A percentile compares a stretch with the other conserved stretches of the same genome.
Evolutionary conservation across 2,329 filamentous ascomycete species (phyloP).

Genomic region (Colletotrichum tofieldiae): DNA sequence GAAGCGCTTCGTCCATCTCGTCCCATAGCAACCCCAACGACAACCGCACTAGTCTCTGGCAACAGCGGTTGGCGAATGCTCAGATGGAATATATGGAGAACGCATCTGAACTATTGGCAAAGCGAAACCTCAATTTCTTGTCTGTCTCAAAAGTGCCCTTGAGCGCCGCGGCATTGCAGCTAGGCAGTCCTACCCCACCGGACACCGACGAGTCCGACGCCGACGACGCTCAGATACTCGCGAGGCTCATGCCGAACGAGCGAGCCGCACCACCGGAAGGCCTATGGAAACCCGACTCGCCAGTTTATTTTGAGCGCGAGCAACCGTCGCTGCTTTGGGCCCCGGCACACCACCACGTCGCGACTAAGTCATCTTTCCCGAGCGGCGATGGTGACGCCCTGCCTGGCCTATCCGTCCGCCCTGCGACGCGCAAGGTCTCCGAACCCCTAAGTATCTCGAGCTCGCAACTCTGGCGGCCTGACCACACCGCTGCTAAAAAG

Average conservation of each 20-base stretch:
- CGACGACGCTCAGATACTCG: conserved; percentile 47
- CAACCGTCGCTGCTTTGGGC: conserved; percentile 20
- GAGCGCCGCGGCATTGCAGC: conserved; percentile 48
- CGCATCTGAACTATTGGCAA: conserved; percentile 55
- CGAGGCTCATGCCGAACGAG: conserved; percentile 40
- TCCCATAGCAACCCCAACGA: conserved; percentile 48
- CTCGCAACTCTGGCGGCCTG: conserved; percentile 57
- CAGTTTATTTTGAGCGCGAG: conserved; percentile 35
- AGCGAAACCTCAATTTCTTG: conserved; percentile 57
- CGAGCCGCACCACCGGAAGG: conserved; percentile 30
- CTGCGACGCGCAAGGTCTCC: conserved; percentile 52
- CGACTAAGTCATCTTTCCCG: conserved; percentile 16
- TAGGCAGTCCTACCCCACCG: conserved; percentile 69
- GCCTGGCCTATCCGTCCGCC: conserved; percentile 54
- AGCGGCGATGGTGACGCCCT: conserved; percentile 40
- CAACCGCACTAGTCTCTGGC: conserved; percentile 57
- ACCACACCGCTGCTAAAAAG: conserved; percentile 45
- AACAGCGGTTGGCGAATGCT: conserved; percentile 62
- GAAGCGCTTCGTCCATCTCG: conserved; percentile 50
- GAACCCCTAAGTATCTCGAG: conserved; percentile 56
- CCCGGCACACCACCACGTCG: conserved; percentile 26
- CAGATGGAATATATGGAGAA: conserved; percentile 62
- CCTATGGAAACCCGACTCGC: conserved; percentile 37
- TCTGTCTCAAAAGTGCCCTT: conserved; percentile 49
- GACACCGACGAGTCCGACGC: conserved; percentile 65